Conservation (phyloP, 176 grass and related monocot genomes). For the Oryza brachyantha region DNA sequence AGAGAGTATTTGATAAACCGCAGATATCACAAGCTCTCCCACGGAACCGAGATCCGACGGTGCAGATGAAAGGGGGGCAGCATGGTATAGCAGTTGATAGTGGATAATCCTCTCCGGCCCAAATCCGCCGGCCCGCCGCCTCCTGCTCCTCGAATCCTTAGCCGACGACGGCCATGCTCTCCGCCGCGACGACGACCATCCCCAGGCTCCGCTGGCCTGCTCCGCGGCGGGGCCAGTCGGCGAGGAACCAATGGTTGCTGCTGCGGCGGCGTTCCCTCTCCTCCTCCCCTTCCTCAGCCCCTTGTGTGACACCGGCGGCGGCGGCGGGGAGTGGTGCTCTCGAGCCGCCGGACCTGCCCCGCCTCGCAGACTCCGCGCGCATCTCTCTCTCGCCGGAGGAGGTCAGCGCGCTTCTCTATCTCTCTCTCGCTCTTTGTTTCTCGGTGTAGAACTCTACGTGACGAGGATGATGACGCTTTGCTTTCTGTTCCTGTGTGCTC, state of each 20-base stretch:
- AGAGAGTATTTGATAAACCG: no score
- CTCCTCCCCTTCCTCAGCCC: not conserved
- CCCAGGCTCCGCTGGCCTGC: constrained; percentile 45
- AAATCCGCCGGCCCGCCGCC: not conserved
- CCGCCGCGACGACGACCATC: constrained; percentile 32
- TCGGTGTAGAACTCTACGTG: not conserved
- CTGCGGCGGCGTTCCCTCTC: constrained; percentile 4
- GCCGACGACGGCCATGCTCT: constrained; percentile 48
- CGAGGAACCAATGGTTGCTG: not conserved
- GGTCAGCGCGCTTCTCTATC: constrained; percentile 14
- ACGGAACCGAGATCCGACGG: not conserved
- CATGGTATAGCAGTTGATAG: no score
- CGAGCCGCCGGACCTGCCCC: constrained; percentile 65
- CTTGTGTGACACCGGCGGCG: constrained; percentile 9
- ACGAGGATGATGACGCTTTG: constrained; percentile 32
- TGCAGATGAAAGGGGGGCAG: not conserved
- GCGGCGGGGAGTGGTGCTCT: constrained; percentile 33
- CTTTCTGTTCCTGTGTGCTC: constrained; percentile 7
- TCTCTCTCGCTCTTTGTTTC: not conserved
- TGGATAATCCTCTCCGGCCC: constrained; percentile 8
- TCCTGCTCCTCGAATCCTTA: not conserved
- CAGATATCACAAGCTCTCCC: not conserved
- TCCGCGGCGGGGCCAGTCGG: not conserved
- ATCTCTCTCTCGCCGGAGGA: constrained; percentile 74
- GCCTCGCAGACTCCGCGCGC: constrained; percentile 67